These are phyloP conservation scores for Brettanomyces bruxellensis DNA, from an alignment of 805 yeast species.

Conservation along the genomic window DNA sequence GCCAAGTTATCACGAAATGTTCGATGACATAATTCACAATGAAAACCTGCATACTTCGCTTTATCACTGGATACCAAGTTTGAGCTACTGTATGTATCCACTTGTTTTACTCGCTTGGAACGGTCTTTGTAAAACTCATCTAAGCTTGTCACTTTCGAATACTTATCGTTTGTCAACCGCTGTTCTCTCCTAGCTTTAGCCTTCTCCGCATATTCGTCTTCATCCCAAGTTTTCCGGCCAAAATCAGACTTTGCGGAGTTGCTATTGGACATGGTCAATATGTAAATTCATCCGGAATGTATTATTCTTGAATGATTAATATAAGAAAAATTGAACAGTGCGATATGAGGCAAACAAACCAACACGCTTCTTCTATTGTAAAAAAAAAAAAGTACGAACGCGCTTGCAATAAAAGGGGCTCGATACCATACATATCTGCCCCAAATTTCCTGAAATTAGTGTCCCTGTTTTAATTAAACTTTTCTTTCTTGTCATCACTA, in stretches of 20 bases:
- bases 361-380: too few relatives aligned
- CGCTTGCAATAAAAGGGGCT: not conserved
- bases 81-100: conserved; percentile 15
- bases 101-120: conserved; percentile 13
- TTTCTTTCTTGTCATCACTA: too few relatives aligned
- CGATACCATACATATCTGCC: not conserved
- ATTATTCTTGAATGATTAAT: too few relatives aligned
- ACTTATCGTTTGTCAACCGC: conserved; percentile 11
- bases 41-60: conserved; percentile 64
- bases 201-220: conserved; percentile 47
- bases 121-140: conserved; percentile 17
- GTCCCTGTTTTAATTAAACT: too few relatives aligned
- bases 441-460: not conserved
- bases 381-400: not conserved
- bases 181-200: conserved; percentile 27
- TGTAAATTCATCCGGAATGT: too few relatives aligned
- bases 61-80: conserved; percentile 18
- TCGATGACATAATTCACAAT: conserved; percentile 70
- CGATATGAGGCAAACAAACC: too few relatives aligned
- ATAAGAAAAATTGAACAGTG: too few relatives aligned
- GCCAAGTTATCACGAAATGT: conserved; percentile 79
- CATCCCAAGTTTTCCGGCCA: conserved; percentile 71
- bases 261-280: not conserved
- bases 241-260: conserved; percentile 12
- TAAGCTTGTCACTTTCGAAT: not conserved